phyloP scores from a whole-genome alignment of 2,329 filamentous ascomycete genomes.

The Dendrostoma leiphaemia region DNA sequence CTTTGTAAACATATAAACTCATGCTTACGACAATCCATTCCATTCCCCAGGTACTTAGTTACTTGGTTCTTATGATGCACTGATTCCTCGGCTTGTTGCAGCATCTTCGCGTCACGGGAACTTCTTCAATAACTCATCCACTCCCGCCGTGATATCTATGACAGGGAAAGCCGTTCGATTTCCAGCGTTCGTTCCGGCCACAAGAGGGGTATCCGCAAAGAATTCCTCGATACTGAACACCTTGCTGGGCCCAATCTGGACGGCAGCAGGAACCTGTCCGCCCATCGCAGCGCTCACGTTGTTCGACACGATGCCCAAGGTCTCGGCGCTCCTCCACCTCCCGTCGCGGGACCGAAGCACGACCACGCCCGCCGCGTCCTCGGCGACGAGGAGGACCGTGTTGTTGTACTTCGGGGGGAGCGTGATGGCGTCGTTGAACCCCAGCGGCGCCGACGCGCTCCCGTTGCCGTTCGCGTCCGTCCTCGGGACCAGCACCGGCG shows the following conservation, averaged over 20 bases:
- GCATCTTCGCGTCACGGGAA: background rate
- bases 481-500: constrained; percentile 24
- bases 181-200: constrained; percentile 28
- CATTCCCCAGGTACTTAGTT: too few relatives aligned
- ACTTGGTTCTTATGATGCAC: too few relatives aligned
- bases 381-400: constrained; percentile 33
- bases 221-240: constrained; percentile 27
- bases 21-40: too few relatives aligned
- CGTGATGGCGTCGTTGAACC: constrained; percentile 23
- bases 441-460: constrained; percentile 27
- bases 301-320: constrained; percentile 31
- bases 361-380: constrained; percentile 30
- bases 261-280: constrained; percentile 22
- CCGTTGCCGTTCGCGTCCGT: constrained; percentile 15
- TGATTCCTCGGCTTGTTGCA: too few relatives aligned
- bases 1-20: too few relatives aligned
- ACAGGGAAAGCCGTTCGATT: constrained; percentile 28
- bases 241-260: constrained; percentile 25
- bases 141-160: constrained; percentile 27
- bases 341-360: constrained; percentile 35
- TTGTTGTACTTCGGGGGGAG: constrained; percentile 31
- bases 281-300: constrained; percentile 22
- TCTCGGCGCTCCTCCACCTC: constrained; percentile 33
- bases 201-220: constrained; percentile 25
- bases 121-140: constrained; percentile 22